Conservation (phyloP, 2,329 filamentous ascomycete genomes). For the Stachybotrys elegans region DNA sequence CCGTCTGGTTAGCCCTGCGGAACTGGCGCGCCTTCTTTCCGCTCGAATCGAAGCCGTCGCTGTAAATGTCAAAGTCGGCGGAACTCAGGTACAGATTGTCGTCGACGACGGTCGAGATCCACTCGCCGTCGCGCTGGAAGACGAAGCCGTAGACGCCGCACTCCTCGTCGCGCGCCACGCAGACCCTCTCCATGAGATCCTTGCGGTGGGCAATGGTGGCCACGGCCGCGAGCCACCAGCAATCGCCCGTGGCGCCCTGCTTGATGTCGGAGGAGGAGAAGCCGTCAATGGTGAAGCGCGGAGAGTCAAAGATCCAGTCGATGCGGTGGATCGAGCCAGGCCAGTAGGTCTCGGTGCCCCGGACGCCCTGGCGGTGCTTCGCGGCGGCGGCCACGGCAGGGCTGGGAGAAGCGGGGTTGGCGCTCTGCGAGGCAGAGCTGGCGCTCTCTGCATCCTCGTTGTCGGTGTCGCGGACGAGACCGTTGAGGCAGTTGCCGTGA, state of each 20-base stretch:
- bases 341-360: constrained; percentile 10
- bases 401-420: too few species aligned
- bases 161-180: constrained; percentile 61
- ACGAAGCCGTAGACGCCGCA: constrained; percentile 71
- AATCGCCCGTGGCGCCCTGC: constrained; percentile 54
- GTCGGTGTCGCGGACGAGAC: constrained; percentile 17
- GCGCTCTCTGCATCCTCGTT: constrained; percentile 8
- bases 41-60: constrained; percentile 30
- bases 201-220: constrained; percentile 63
- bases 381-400: constrained; percentile 9
- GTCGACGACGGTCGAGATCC: constrained; percentile 67
- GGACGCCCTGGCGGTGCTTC: constrained; percentile 9
- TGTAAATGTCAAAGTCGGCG: constrained; percentile 34
- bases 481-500: constrained; percentile 31
- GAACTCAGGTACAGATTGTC: constrained; percentile 48
- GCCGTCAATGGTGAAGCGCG: constrained; percentile 33
- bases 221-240: constrained; percentile 68
- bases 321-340: constrained; percentile 37
- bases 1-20: constrained; percentile 58
- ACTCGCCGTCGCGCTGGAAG: constrained; percentile 66
- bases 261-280: constrained; percentile 36
- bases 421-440: constrained; percentile 8
- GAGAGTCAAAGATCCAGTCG: constrained; percentile 37
- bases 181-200: constrained; percentile 61
- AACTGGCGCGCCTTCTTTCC: constrained; percentile 55